phyloP scores from a whole-genome alignment of 139 green algal genomes.

The Picochlorum sp. region DNA sequence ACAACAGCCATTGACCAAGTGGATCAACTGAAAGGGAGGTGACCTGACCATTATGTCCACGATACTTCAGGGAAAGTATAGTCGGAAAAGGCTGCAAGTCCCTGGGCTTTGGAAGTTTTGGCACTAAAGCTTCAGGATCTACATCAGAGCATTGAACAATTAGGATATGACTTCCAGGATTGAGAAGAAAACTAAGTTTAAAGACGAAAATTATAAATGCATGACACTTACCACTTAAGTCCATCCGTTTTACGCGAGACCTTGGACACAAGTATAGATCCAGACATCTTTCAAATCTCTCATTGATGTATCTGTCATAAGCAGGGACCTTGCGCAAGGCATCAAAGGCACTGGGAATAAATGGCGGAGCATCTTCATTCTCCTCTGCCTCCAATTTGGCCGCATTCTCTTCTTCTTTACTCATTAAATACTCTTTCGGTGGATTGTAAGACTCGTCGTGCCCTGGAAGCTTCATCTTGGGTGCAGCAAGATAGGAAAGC shows the following conservation, averaged over 20 bases:
- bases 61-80: conserved; percentile 55
- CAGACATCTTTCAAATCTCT: conserved; percentile 96
- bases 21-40: conserved; percentile 45
- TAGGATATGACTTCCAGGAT: not conserved
- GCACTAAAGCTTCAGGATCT: conserved; percentile 75
- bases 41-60: conserved; percentile 62
- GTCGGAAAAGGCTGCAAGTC: conserved; percentile 92
- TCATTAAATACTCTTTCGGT: conserved; percentile 86
- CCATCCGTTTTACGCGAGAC: conserved; percentile 50
- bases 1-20: conserved; percentile 74
- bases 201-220: not conserved
- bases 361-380: conserved; percentile 41
- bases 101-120: conserved; percentile 82
- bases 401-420: conserved; percentile 73
- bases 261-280: conserved; percentile 97
- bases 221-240: too few species aligned
- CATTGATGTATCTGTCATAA: conserved; percentile 84
- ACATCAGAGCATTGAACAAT: too few species aligned
- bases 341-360: conserved; percentile 53
- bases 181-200: not conserved
- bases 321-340: conserved; percentile 60
- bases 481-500: conserved; percentile 82
- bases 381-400: conserved; percentile 60
- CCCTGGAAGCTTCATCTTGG: conserved; percentile 79
- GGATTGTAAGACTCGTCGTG: conserved; percentile 95